These are phyloP conservation scores for Naegleria lovaniensis DNA, from an alignment of 208 protist genomes.

Conservation along the genomic window DNA sequence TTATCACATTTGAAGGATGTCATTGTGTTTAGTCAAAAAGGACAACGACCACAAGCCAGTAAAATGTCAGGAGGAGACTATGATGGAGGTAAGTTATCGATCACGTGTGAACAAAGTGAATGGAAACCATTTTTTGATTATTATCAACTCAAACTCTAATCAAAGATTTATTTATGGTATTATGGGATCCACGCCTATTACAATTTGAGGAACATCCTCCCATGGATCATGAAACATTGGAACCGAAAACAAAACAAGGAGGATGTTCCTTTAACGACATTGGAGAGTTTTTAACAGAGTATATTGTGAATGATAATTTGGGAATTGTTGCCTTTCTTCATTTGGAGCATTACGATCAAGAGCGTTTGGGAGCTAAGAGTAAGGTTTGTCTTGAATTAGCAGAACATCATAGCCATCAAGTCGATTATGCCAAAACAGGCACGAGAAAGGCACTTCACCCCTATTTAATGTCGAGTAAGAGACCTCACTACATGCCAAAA, in stretches of 20 bases:
- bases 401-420: neutral
- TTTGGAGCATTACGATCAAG: neutral
- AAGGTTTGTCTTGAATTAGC: neutral
- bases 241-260: neutral
- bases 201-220: neutral
- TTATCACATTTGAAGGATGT: neutral
- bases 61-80: neutral
- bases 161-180: neutral
- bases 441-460: neutral
- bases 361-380: neutral
- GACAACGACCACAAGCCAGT: neutral
- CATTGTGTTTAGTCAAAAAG: neutral
- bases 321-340: neutral
- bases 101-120: no score
- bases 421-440: neutral
- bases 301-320: neutral
- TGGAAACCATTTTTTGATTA: no score
- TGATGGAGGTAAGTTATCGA: neutral
- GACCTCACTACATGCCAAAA: neutral
- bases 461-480: neutral
- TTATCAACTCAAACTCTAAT: no score
- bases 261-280: neutral
- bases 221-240: neutral
- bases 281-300: neutral
- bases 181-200: neutral